A percentile compares a stretch with the other conserved stretches of the same genome.
Evolutionary conservation across 306 rosid genomes (phyloP).

Genomic region (Dryas alaskensis): DNA sequence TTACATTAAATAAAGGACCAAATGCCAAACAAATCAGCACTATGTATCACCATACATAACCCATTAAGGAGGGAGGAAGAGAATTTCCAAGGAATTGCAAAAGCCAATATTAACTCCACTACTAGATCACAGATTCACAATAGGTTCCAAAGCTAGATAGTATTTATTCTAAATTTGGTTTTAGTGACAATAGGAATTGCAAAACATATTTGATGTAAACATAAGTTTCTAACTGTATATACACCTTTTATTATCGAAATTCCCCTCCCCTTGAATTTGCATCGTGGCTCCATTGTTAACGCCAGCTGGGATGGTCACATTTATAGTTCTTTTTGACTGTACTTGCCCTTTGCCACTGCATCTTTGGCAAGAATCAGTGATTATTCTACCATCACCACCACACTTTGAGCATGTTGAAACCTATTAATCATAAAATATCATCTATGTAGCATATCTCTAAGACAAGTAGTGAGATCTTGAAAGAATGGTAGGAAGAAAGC

Average conservation of each 20-base stretch:
- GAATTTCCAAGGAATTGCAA: neutral
- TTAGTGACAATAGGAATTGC: neutral
- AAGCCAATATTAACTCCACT: neutral
- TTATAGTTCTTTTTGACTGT: constrained; percentile 50
- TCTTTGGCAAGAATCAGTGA: constrained; percentile 61
- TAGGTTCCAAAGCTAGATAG: neutral
- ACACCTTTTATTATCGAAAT: constrained; percentile 67
- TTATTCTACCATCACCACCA: constrained; percentile 69
- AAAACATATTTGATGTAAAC: neutral
- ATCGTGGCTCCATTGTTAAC: constrained; percentile 76
- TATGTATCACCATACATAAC: neutral
- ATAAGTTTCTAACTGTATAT: constrained; percentile 4
- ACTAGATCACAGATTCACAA: neutral
- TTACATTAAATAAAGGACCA: neutral
- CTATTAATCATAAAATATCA: constrained; percentile 37
- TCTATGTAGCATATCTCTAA: neutral
- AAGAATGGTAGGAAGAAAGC: neutral
- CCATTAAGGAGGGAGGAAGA: too few relatives aligned
- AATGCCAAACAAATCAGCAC: neutral
- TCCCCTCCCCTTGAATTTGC: constrained; percentile 75
- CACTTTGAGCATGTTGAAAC: constrained; percentile 86
- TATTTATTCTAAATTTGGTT: neutral
- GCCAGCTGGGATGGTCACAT: constrained; percentile 72
- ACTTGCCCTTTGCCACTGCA: constrained; percentile 72
- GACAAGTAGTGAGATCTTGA: constrained; percentile 4